phyloP scores from a whole-genome alignment of 257 asterid genomes.

The Jacaranda mimosifolia region DNA sequence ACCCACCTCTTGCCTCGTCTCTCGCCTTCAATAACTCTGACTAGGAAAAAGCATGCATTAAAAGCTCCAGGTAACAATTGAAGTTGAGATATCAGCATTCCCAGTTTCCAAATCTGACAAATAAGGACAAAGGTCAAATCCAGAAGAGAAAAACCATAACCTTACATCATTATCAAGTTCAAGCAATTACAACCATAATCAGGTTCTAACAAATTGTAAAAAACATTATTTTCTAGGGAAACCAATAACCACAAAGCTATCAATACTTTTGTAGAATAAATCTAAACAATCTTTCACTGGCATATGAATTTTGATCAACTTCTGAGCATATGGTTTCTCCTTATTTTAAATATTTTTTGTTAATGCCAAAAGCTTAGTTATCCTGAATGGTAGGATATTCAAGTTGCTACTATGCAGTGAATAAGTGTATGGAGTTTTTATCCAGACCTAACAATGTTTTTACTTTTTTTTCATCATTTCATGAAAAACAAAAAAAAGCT shows the following conservation, averaged over 20 bases:
- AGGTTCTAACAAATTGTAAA: not conserved
- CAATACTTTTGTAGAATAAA: too few relatives aligned
- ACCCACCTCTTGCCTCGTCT: too few relatives aligned
- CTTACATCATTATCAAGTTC: too few relatives aligned
- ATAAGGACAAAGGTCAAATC: not conserved
- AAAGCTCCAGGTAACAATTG: constrained; percentile 90
- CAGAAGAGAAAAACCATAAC: constrained; percentile 8
- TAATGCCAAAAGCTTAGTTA: not conserved
- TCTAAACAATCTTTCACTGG: too few relatives aligned
- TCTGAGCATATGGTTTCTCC: constrained; percentile 11
- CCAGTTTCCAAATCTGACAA: constrained; percentile 80
- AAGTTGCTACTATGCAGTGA: too few relatives aligned
- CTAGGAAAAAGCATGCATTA: constrained; percentile 82
- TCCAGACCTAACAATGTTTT: not conserved
- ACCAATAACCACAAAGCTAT: not conserved
- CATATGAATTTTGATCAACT: too few relatives aligned
- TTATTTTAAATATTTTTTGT: too few relatives aligned
- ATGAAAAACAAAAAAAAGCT: not conserved
- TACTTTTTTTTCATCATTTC: not conserved
- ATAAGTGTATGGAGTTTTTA: too few relatives aligned
- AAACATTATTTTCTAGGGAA: constrained; percentile 16
- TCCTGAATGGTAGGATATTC: too few relatives aligned
- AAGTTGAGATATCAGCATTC: constrained; percentile 89
- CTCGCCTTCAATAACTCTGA: too few relatives aligned
- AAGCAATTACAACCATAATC: too few relatives aligned